Percentiles rank a stretch among this genome's conserved stretches.
phyloP scores from a whole-genome alignment of 331 rosid genomes.

The Prunus yedoensis region DNA sequence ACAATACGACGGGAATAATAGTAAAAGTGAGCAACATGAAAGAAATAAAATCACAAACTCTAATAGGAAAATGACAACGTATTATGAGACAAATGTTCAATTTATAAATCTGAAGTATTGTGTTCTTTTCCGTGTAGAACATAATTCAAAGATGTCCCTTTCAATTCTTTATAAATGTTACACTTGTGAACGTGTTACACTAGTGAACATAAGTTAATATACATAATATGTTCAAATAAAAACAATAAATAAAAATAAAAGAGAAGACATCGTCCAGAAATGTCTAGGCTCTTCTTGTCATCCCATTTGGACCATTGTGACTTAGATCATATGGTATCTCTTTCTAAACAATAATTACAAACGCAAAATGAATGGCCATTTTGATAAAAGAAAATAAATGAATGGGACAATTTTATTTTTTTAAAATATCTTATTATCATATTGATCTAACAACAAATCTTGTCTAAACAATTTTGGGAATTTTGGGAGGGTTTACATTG shows the following conservation, averaged over 20 bases:
- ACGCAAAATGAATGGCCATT: too few species aligned
- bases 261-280: neutral
- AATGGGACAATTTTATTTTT: too few species aligned
- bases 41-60: neutral
- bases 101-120: neutral
- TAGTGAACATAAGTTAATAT: neutral
- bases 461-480: too few species aligned
- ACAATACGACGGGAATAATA: too few species aligned
- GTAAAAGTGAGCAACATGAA: neutral
- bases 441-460: too few species aligned
- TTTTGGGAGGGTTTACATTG: too few species aligned
- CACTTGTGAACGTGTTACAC: neutral
- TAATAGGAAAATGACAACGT: neutral
- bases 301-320: slow-evolving; percentile 3
- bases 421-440: too few species aligned
- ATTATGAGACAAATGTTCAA: neutral
- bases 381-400: too few species aligned
- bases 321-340: neutral
- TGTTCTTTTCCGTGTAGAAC: too few species aligned
- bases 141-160: neutral
- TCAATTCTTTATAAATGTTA: neutral
- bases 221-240: neutral
- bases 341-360: too few species aligned
- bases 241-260: neutral
- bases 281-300: neutral